These are phyloP conservation scores for Lactarius indigo DNA, from an alignment of 768 basidiomycete species.

Conservation along the genomic window DNA sequence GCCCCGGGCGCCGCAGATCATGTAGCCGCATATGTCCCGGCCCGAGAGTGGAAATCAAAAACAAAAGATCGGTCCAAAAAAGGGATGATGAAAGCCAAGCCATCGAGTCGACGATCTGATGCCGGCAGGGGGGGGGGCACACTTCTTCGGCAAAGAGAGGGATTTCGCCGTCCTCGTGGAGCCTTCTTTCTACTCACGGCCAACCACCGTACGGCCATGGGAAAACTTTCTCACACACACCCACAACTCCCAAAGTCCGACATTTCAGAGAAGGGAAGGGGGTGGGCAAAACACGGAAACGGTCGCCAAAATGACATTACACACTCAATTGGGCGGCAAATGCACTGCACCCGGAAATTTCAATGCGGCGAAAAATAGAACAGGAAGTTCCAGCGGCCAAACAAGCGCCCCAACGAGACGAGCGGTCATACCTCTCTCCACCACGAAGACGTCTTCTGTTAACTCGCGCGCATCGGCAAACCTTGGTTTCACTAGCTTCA, in stretches of 20 bases:
- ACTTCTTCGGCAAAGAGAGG: neutral
- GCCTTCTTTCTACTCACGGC: conserved; percentile 16
- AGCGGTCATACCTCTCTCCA: neutral
- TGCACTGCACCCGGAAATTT: neutral
- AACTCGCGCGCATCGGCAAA: neutral
- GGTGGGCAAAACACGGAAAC: neutral
- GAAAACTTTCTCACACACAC: neutral
- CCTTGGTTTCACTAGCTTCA: neutral
- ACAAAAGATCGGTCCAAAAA: conserved; percentile 17
- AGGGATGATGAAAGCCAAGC: conserved; percentile 24
- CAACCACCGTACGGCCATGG: neutral
- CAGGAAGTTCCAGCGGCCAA: neutral
- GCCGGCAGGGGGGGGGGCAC: conserved; percentile 12
- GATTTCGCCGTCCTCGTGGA: conserved; percentile 5
- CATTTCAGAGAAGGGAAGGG: neutral
- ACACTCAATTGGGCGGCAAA: neutral
- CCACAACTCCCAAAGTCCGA: conserved; percentile 7
- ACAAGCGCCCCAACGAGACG: neutral
- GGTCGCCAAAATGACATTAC: conserved; percentile 5
- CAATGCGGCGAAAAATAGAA: neutral
- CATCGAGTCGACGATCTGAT: conserved; percentile 20
- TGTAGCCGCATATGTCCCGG: conserved; percentile 14
- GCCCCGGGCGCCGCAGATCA: neutral
- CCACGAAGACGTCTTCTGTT: neutral
- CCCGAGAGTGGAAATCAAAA: conserved; percentile 3